Evolutionary conservation across 768 basidiomycete genomes (phyloP).

Genomic region (Amanita subjunquillea): DNA sequence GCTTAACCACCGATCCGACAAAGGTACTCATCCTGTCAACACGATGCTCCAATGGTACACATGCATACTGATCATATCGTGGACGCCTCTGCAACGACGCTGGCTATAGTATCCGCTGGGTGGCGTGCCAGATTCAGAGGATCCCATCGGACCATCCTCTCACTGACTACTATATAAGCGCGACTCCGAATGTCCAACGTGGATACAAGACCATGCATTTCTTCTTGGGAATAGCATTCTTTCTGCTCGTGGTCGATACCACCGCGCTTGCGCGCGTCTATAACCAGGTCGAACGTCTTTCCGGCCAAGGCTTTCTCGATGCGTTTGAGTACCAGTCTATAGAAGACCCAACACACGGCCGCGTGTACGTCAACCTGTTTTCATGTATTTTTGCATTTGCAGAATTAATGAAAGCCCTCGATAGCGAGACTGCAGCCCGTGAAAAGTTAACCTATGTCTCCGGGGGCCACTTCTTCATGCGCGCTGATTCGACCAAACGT

Average conservation of each 20-base stretch:
- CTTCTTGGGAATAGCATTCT: background rate
- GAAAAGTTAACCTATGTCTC: conserved; percentile 50
- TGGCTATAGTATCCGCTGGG: background rate
- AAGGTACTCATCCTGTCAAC: too few relatives aligned
- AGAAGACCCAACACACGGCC: conserved; percentile 54
- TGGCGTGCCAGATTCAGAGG: background rate
- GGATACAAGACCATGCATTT: background rate
- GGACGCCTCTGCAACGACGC: background rate
- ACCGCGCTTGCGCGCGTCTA: conserved; percentile 36
- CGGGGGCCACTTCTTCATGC: conserved; percentile 41
- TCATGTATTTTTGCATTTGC: background rate
- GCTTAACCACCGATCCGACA: too few relatives aligned
- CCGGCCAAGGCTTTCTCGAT: conserved; percentile 37
- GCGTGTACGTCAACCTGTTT: conserved; percentile 34
- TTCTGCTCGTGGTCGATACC: conserved; percentile 8
- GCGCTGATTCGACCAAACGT: conserved; percentile 39
- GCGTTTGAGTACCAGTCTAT: conserved; percentile 39
- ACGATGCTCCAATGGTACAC: background rate
- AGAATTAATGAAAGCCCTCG: conserved; percentile 9
- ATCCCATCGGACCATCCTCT: background rate
- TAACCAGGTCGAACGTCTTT: conserved; percentile 30
- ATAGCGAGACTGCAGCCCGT: conserved; percentile 35
- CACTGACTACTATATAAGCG: background rate
- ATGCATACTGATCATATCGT: background rate
- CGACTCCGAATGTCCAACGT: background rate